Conservation (phyloP, 192 early-diverging fungal species). For the Coemansia sp. region DNA sequence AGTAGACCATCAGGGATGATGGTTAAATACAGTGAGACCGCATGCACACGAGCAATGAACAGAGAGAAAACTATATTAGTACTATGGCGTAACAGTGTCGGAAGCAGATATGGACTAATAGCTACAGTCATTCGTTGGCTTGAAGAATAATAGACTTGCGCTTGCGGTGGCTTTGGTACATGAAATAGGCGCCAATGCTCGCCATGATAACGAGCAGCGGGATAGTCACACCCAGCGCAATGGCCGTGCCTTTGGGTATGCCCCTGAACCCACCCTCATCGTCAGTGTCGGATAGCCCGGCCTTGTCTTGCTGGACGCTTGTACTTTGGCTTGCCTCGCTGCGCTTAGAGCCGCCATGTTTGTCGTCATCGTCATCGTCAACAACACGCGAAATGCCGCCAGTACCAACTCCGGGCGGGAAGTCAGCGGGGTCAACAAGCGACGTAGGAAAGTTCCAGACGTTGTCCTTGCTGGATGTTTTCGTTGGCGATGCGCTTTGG, state of each 20-base stretch:
- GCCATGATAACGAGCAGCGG: slow-evolving; percentile 18
- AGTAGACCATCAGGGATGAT: background rate
- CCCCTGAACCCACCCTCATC: background rate
- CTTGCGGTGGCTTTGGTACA: slow-evolving; percentile 15
- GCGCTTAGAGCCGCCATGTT: background rate
- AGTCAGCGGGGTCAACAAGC: background rate
- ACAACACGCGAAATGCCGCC: background rate
- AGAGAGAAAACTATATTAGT: background rate
- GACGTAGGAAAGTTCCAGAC: background rate
- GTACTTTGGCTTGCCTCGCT: background rate
- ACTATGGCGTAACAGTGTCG: background rate
- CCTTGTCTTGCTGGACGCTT: background rate
- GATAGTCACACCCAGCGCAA: slow-evolving; percentile 27
- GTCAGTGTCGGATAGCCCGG: background rate
- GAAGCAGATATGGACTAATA: background rate
- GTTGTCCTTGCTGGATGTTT: background rate
- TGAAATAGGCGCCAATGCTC: slow-evolving; percentile 13
- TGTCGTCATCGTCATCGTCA: background rate
- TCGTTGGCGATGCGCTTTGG: background rate
- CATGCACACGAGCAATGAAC: background rate
- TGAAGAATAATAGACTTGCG: background rate
- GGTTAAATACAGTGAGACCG: background rate
- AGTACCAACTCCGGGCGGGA: background rate
- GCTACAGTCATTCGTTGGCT: background rate
- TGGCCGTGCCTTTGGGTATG: slow-evolving; percentile 15